phyloP scores from a whole-genome alignment of 257 asterid species.

The Solanum medicagineum region DNA sequence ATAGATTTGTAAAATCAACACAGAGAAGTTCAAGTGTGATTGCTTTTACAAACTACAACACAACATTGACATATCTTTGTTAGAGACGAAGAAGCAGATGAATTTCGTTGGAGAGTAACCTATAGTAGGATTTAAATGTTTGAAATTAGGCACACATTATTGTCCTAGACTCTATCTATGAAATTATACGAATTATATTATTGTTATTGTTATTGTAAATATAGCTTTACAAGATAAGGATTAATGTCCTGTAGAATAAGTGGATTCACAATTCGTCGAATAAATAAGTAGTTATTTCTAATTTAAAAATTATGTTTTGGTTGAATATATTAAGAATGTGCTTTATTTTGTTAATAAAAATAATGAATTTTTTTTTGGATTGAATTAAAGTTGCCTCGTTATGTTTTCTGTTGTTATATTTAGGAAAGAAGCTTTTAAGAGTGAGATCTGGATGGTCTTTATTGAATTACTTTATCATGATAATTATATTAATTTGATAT shows the following conservation, averaged over 20 bases:
- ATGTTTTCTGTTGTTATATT: background rate
- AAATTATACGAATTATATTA: background rate
- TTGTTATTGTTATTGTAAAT: background rate
- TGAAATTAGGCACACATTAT: background rate
- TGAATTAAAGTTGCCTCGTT: background rate
- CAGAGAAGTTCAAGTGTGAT: background rate
- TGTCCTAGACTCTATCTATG: no score
- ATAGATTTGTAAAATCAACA: background rate
- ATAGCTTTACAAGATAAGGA: background rate
- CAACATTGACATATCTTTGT: conserved; percentile 22
- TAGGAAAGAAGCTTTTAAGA: background rate
- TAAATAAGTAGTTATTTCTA: background rate
- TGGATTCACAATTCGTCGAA: background rate
- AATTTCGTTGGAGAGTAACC: conserved; percentile 7
- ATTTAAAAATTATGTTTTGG: background rate
- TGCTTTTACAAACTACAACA: conserved; percentile 21
- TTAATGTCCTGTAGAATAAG: background rate
- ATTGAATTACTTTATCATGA: background rate
- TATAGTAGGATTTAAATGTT: background rate
- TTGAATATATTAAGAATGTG: background rate
- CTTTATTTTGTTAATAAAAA: background rate
- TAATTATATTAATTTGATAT: no score
- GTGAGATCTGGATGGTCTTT: background rate
- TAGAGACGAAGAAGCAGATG: background rate
- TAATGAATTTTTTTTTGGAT: background rate